phyloP scores from a whole-genome alignment of 1,284 basidiomycete genomes.

The Exobasidium cylindrosporum region DNA sequence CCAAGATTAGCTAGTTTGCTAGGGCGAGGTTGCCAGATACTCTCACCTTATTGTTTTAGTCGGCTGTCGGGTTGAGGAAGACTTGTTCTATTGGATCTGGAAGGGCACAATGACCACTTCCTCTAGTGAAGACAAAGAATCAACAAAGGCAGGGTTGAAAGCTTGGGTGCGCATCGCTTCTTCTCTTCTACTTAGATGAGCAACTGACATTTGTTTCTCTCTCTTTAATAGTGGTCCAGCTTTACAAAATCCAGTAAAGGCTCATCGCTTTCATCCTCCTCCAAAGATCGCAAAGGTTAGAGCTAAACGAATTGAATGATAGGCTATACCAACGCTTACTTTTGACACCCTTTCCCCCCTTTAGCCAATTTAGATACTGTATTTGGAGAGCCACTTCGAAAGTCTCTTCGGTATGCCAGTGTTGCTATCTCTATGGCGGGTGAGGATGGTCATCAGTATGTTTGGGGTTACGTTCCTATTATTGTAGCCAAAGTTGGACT shows the following conservation, averaged over 20 bases:
- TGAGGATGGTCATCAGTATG: conserved; percentile 52
- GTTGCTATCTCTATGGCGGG: conserved; percentile 93
- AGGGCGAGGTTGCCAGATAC: too few species aligned
- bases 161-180: conserved; percentile 25
- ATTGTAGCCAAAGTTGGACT: conserved; percentile 93
- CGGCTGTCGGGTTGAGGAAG: too few species aligned
- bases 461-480: conserved; percentile 78
- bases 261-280: not conserved
- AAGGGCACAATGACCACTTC: conserved; percentile 7
- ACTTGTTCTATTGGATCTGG: too few species aligned
- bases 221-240: conserved; percentile 32
- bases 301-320: too few species aligned
- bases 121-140: conserved; percentile 30
- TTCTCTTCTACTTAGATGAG: not conserved
- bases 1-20: too few species aligned
- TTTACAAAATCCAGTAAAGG: conserved; percentile 33
- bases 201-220: not conserved
- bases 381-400: conserved; percentile 79
- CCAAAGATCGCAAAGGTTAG: conserved; percentile 29
- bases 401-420: conserved; percentile 79
- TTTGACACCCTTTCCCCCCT: not conserved
- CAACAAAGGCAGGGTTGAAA: conserved; percentile 35
- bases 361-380: conserved; percentile 58
- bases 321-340: too few species aligned
- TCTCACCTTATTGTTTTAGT: too few species aligned